Conservation (phyloP, 345 rosid species). For the Physaria fendleri region DNA sequence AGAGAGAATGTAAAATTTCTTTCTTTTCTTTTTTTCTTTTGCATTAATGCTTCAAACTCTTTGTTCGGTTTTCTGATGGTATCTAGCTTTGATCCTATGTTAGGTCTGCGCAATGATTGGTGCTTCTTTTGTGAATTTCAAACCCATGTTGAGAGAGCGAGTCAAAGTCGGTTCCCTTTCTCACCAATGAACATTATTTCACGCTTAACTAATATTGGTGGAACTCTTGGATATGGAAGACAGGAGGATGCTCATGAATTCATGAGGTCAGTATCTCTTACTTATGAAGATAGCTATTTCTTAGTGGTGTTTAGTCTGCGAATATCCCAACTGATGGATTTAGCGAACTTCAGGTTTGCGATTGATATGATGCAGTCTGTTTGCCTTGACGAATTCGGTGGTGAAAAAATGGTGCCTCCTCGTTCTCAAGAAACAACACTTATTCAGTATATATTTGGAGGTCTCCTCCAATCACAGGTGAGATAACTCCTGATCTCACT, state of each 20-base stretch:
- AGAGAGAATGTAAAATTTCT: constrained; percentile 54
- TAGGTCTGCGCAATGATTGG: constrained; percentile 86
- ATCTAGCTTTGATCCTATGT: constrained; percentile 4
- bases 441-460: constrained; percentile 89
- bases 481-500: constrained; percentile 30
- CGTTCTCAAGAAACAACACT: constrained; percentile 78
- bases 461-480: constrained; percentile 93
- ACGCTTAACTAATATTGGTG: constrained; percentile 73
- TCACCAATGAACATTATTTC: constrained; percentile 83
- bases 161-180: constrained; percentile 55
- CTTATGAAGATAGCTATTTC: not conserved
- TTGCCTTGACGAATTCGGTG: constrained; percentile 93
- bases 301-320: not conserved
- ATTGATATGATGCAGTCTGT: constrained; percentile 94
- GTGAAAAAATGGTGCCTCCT: constrained; percentile 73
- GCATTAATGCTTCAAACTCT: not conserved
- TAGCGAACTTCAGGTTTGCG: constrained; percentile 53
- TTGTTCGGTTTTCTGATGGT: not conserved
- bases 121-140: constrained; percentile 89
- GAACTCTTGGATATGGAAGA: constrained; percentile 94
- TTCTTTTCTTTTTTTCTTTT: not conserved
- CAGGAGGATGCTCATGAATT: constrained; percentile 99
- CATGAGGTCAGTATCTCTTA: constrained; percentile 57
- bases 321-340: not conserved
- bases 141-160: constrained; percentile 69